Conservation (phyloP, 2,329 filamentous ascomycete species). For the Lachnellula suecica region DNA sequence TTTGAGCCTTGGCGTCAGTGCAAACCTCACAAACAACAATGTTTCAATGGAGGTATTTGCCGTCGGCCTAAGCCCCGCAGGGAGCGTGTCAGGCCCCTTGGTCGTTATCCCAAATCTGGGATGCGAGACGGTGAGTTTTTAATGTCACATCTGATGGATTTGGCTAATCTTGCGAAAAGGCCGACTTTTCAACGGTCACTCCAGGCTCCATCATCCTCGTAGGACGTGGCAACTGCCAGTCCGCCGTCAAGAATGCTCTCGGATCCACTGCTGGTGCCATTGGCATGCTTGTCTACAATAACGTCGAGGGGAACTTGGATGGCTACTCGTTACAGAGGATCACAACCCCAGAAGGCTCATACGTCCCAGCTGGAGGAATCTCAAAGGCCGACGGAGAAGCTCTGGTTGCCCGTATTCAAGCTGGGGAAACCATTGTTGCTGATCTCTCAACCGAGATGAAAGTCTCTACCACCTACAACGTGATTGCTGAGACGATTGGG, state of each 20-base stretch:
- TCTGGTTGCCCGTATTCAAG: slow-evolving; percentile 9
- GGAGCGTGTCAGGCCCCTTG: slow-evolving; percentile 12
- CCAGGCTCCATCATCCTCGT: slow-evolving; percentile 69
- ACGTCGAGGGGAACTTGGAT: slow-evolving; percentile 44
- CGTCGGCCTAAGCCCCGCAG: slow-evolving; percentile 11
- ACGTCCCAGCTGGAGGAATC: slow-evolving; percentile 47
- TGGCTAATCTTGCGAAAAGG: not conserved
- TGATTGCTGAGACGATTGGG: slow-evolving; percentile 58
- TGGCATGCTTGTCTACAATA: slow-evolving; percentile 74
- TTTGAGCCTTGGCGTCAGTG: slow-evolving; percentile 2
- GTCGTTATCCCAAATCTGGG: slow-evolving; percentile 16
- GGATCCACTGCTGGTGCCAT: slow-evolving; percentile 68
- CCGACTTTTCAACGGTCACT: slow-evolving; percentile 59
- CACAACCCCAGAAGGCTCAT: slow-evolving; percentile 54
- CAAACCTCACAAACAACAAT: slow-evolving; percentile 12
- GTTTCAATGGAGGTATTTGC: slow-evolving; percentile 8
- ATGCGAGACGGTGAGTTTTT: slow-evolving; percentile 15
- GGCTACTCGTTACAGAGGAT: slow-evolving; percentile 12
- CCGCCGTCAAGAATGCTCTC: slow-evolving; percentile 65
- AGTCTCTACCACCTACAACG: slow-evolving; percentile 39
- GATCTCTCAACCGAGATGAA: slow-evolving; percentile 5
- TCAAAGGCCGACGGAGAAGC: slow-evolving; percentile 37
- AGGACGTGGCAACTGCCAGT: slow-evolving; percentile 66
- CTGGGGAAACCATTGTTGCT: slow-evolving; percentile 13
- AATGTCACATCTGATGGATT: no score